Evolutionary conservation across 495 filamentous ascomycete genomes (phyloP).

Genomic region (Cetradonia linearis): DNA sequence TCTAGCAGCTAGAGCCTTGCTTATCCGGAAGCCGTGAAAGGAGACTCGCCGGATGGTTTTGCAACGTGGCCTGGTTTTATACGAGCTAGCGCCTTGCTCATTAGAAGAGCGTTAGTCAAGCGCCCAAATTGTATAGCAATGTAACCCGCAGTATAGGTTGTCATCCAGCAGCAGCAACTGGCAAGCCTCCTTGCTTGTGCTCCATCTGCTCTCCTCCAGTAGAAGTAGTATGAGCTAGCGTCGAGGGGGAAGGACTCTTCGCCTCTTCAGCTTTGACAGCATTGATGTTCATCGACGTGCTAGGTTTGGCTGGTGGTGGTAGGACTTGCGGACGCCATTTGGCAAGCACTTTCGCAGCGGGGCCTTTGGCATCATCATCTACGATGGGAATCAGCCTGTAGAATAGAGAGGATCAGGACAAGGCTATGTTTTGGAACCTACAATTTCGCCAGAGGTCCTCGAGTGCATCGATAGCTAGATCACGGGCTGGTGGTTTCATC

Average conservation of each 20-base stretch:
- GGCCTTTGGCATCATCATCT: conserved; percentile 40
- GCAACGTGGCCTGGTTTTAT: not conserved
- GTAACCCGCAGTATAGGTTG: not conserved
- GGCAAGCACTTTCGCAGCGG: conserved; percentile 36
- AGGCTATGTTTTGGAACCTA: conserved; percentile 32
- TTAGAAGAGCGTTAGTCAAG: not conserved
- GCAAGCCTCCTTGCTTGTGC: conserved; percentile 11
- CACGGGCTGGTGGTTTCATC: conserved; percentile 72
- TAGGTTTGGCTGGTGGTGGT: conserved; percentile 10
- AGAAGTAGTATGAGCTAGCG: conserved; percentile 1
- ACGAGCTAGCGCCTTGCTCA: not conserved
- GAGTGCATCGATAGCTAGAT: conserved; percentile 69
- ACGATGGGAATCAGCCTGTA: conserved; percentile 12
- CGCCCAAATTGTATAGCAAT: not conserved
- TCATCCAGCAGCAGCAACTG: conserved; percentile 22
- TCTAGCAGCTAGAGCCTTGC: not conserved
- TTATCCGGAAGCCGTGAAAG: not conserved
- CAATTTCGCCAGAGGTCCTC: conserved; percentile 80
- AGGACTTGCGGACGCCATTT: conserved; percentile 43
- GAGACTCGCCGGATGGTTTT: not conserved
- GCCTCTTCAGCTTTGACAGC: conserved; percentile 5
- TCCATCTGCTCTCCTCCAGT: conserved; percentile 14
- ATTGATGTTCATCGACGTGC: not conserved
- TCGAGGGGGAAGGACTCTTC: conserved; percentile 6
- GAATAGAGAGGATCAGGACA: not conserved